phyloP scores from a whole-genome alignment of 2,329 filamentous ascomycete species.

The Colletotrichum sp. region DNA sequence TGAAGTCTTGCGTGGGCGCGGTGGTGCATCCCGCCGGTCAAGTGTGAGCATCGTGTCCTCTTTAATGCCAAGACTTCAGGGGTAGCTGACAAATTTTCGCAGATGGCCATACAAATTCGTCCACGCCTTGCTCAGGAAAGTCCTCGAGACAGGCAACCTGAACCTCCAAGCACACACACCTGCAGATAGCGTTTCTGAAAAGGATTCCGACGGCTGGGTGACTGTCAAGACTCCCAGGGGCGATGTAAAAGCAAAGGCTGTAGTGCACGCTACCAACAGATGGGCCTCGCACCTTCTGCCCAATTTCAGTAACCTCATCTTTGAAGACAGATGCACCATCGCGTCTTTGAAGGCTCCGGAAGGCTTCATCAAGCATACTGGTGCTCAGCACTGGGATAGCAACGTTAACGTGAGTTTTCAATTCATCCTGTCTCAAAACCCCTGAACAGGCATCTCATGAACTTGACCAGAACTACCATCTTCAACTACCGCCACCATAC shows the following conservation, averaged over 20 bases:
- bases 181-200: background rate
- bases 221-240: slow-evolving; percentile 50
- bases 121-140: background rate
- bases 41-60: background rate
- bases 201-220: slow-evolving; percentile 29
- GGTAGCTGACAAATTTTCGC: background rate
- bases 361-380: background rate
- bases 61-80: background rate
- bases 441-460: background rate
- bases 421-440: background rate
- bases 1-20: background rate
- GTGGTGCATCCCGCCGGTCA: background rate
- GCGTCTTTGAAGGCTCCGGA: background rate
- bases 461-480: background rate
- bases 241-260: slow-evolving; percentile 46
- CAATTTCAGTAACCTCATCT: background rate
- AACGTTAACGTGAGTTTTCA: background rate
- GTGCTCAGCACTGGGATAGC: background rate
- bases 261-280: slow-evolving; percentile 64
- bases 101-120: background rate
- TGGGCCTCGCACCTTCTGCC: slow-evolving; percentile 57
- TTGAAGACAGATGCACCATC: background rate
- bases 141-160: background rate
- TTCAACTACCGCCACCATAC: background rate
- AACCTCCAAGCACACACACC: background rate